Percentiles rank a stretch among this genome's conserved stretches.
Conservation (phyloP, 768 basidiomycete species). For the Amanita rubescens region DNA sequence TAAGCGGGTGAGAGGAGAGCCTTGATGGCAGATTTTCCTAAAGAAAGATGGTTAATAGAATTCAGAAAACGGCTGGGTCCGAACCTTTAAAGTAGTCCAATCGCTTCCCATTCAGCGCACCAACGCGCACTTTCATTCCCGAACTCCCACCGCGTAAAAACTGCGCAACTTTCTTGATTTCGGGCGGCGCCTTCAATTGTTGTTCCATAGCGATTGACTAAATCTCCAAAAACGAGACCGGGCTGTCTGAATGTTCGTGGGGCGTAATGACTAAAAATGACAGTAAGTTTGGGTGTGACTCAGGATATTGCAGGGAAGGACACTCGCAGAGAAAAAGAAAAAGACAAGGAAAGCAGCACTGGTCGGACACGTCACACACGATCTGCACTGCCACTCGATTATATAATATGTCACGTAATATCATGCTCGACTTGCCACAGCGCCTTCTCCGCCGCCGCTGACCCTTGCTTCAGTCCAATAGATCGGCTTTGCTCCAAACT, state of each 20-base stretch:
- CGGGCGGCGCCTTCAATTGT: conserved; percentile 71
- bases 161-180: conserved; percentile 75
- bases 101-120: conserved; percentile 89
- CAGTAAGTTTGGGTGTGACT: neutral
- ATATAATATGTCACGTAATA: neutral
- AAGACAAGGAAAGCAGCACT: neutral
- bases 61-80: neutral
- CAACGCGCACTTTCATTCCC: conserved; percentile 84
- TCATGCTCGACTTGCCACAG: conserved; percentile 13
- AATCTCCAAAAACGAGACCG: neutral
- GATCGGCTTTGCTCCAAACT: conserved; percentile 30
- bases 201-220: conserved; percentile 43
- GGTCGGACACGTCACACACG: conserved; percentile 6
- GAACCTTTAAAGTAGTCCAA: conserved; percentile 97
- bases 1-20: conserved; percentile 91
- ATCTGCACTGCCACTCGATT: neutral
- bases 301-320: neutral
- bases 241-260: neutral
- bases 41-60: neutral
- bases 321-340: neutral
- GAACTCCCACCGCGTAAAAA: conserved; percentile 83
- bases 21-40: conserved; percentile 91
- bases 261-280: neutral
- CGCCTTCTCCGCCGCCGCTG: conserved; percentile 24
- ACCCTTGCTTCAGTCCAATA: conserved; percentile 28